Evolutionary conservation across 371 early-diverging fungal species (phyloP).

Genomic region (Conidiobolus incongruus): DNA sequence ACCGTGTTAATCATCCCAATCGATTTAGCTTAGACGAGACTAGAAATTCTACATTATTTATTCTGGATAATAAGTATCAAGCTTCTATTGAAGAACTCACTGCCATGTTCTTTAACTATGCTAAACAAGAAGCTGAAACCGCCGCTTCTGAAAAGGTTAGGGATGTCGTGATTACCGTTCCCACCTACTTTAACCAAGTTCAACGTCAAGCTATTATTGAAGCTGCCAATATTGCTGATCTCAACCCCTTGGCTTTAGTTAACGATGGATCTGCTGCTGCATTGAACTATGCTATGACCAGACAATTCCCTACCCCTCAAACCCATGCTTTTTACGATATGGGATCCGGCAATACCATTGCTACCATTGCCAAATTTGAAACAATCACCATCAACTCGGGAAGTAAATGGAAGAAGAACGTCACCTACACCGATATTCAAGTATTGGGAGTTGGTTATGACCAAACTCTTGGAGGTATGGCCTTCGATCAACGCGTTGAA

Average conservation of each 20-base stretch:
- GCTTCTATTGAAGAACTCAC: constrained; percentile 70
- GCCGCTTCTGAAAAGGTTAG: constrained; percentile 51
- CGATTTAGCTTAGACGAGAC: constrained; percentile 37
- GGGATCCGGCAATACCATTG: constrained; percentile 87
- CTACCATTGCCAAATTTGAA: constrained; percentile 65
- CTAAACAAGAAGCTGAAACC: constrained; percentile 54
- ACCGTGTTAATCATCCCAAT: constrained; percentile 43
- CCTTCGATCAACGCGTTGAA: constrained; percentile 60
- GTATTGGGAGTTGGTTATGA: constrained; percentile 68
- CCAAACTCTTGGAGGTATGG: constrained; percentile 66
- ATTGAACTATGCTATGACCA: constrained; percentile 66
- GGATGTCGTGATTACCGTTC: constrained; percentile 82
- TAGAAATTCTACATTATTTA: constrained; percentile 37
- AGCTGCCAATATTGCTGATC: constrained; percentile 77
- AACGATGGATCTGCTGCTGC: constrained; percentile 92
- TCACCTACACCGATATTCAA: constrained; percentile 39
- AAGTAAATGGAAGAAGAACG: constrained; percentile 18
- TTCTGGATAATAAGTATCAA: constrained; percentile 13
- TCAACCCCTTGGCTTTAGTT: constrained; percentile 59
- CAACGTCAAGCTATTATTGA: constrained; percentile 87
- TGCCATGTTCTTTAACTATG: constrained; percentile 81
- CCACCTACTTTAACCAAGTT: constrained; percentile 68
- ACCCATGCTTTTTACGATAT: constrained; percentile 86
- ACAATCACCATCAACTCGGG: constrained; percentile 26
- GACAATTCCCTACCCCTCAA: constrained; percentile 43